A percentile compares a stretch with the other conserved stretches of the same genome.
These are phyloP conservation scores for Hordeum pubiflorum DNA, from an alignment of 202 grass and related monocot genomes.

Conservation along the genomic window DNA sequence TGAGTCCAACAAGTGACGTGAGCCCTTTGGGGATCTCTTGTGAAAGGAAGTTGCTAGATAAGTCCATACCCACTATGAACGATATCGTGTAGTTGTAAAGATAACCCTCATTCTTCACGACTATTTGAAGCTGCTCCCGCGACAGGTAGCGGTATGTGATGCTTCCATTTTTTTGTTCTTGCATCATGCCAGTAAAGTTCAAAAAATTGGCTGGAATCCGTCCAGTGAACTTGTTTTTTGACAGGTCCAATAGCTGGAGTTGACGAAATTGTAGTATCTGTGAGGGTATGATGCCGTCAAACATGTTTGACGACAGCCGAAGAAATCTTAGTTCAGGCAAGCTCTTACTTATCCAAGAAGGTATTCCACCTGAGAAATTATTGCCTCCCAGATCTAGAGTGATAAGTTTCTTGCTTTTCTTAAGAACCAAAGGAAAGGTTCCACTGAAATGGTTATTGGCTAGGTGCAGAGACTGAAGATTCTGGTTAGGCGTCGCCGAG, in stretches of 20 bases:
- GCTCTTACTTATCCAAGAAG: not conserved
- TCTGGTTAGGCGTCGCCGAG: not conserved
- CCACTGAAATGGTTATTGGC: not conserved
- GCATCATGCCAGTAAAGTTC: not conserved
- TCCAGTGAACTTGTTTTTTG: not conserved
- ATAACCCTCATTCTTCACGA: not conserved
- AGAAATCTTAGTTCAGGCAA: not conserved
- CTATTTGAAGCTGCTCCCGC: not conserved
- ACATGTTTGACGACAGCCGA: not conserved
- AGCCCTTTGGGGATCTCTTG: slow-evolving; percentile 3
- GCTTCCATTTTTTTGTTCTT: not conserved
- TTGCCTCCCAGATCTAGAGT: not conserved
- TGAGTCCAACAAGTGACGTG: not conserved
- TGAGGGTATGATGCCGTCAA: not conserved
- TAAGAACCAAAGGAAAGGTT: not conserved
- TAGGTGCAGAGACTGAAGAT: not conserved
- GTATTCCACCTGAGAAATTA: not conserved
- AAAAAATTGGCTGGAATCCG: not conserved
- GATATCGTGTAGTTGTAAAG: not conserved
- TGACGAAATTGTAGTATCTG: not conserved
- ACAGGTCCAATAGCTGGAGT: not conserved
- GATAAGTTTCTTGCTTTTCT: not conserved
- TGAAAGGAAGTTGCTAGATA: slow-evolving; percentile 2
- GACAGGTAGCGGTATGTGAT: not conserved
- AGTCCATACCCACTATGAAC: not conserved